Conservation (phyloP, 23 red algal genomes). For the Chondrus crispus region DNA sequence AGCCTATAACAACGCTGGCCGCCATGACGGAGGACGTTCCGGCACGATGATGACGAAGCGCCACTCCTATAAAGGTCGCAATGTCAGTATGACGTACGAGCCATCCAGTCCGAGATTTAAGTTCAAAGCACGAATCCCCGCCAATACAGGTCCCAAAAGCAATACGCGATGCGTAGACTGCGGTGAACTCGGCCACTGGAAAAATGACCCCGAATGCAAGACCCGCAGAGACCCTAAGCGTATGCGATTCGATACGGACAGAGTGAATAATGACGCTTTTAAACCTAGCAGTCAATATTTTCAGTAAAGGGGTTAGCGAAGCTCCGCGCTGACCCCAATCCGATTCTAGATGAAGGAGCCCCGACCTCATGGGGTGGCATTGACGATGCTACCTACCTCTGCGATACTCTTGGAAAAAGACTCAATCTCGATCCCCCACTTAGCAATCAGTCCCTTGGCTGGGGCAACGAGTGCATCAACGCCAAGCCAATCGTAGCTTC, state of each 20-base stretch:
- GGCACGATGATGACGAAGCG: not conserved
- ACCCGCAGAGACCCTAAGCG: not conserved
- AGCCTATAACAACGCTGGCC: not conserved
- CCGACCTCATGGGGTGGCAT: not conserved
- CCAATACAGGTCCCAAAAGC: not conserved
- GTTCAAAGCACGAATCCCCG: not conserved
- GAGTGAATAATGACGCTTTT: not conserved
- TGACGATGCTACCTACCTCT: not conserved
- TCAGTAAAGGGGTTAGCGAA: not conserved
- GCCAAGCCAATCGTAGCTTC: slow-evolving; percentile 8
- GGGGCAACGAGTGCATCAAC: not conserved
- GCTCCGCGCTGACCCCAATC: slow-evolving; percentile 3
- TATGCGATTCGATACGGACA: not conserved
- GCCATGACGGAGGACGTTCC: not conserved
- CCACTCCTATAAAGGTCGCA: not conserved
- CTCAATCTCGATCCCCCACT: not conserved
- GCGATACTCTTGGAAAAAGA: not conserved
- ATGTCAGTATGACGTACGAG: not conserved
- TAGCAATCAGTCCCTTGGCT: not conserved
- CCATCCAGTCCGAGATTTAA: not conserved
- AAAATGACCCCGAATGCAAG: not conserved
- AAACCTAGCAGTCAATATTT: not conserved
- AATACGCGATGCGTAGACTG: not conserved
- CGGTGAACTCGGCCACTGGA: not conserved
- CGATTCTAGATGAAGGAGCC: slow-evolving; percentile 26